These are phyloP conservation scores for Acanthamoeba divionensis DNA, from an alignment of 208 protist genomes.

Conservation along the genomic window DNA sequence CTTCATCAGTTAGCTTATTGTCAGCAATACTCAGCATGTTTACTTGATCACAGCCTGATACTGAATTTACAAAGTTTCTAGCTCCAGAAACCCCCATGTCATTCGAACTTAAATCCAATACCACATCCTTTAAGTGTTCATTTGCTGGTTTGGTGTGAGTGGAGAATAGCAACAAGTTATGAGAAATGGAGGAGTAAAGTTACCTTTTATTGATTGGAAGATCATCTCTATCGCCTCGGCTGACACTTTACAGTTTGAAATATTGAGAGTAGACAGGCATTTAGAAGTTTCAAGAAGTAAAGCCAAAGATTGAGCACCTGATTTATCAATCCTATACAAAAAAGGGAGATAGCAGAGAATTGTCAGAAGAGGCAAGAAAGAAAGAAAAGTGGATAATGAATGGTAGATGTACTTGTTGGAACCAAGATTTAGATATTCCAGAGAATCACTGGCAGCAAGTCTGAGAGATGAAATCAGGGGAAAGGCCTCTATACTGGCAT, in stretches of 20 bases:
- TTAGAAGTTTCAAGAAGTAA: neutral
- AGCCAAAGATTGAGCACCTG: neutral
- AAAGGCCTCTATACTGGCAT: constrained; percentile 5
- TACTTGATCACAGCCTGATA: neutral
- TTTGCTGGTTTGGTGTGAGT: neutral
- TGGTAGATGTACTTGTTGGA: neutral
- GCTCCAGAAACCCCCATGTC: neutral
- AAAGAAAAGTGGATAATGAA: neutral
- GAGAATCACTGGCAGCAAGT: neutral
- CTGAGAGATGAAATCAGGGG: constrained; percentile 29
- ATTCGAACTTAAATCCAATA: constrained; percentile 24
- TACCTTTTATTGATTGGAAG: neutral
- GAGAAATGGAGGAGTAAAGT: neutral
- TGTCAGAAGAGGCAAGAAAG: neutral
- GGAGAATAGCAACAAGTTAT: neutral
- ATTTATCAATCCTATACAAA: constrained; percentile 6
- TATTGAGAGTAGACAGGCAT: constrained; percentile 18
- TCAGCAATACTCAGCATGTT: constrained; percentile 15
- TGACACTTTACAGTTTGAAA: neutral
- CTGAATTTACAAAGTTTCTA: neutral
- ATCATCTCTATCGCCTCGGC: neutral
- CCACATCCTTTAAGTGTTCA: neutral
- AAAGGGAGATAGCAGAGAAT: neutral
- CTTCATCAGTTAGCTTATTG: neutral
- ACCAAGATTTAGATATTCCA: neutral